Evolutionary conservation across 306 rosid species (phyloP), one percentile per base, ranked within the genome.

Genomic region (Morella rubra): DNA sequence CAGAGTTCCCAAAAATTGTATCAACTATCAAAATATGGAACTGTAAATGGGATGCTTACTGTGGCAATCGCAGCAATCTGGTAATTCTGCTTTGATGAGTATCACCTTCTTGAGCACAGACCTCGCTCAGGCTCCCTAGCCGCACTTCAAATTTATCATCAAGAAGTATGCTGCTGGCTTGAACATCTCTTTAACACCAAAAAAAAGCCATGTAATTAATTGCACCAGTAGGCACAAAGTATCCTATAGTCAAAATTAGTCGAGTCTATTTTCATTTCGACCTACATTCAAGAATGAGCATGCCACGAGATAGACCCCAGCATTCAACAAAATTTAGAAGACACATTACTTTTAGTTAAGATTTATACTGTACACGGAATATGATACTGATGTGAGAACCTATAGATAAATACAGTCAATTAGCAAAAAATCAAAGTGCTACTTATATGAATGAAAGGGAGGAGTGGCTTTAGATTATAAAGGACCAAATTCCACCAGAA

Each of bases 81-180:
- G 92, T 83, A 71, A 89, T 88, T 80, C 86, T 89, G 89, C 89
- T 92, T 81, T 88, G 99, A 84, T 92, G 96, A 75, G 79, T 56
- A 80, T 89, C 99, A 24, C 96, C 99, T 90, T 89, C 97, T 83
- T 92, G 98, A 77, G 73, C 76, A 73, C 93, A 84, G 52, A 85
- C 80, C 79, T 89, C 93, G 55, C 91, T 92, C 80, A 95, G 79
- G 88, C 99, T 92, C 79, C 99, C 99, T 60, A 95, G 69, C 77
- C 97, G 89, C 73, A 92, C 99, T 87, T 95, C 99, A 74, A 90
- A 95, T 84, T 90, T 95, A 79, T 95, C 97, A 74, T 95, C 99
- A 52, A 95, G 97, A 73, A 92, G 96, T 80, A 95, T 84, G 80
- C 99, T 95, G 84, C 92, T 90, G 16, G 99, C 96, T 92, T 90